Evolutionary conservation across 2,329 filamentous ascomycete species (phyloP).

Genomic region (Scedosporium dehoogii): DNA sequence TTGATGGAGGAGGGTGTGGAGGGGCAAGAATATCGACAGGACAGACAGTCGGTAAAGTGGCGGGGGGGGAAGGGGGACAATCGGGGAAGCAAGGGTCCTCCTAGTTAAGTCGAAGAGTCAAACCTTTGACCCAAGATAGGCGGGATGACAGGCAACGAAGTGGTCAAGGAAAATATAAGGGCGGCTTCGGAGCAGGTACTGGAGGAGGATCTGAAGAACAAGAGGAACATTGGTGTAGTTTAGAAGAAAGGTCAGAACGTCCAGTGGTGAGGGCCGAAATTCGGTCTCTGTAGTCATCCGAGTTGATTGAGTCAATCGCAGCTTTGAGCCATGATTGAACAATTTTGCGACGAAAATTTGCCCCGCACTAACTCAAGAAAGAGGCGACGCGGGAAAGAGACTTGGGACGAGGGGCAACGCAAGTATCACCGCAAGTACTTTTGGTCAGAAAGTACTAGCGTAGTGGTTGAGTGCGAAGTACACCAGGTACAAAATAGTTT

Average conservation of each 20-base stretch:
- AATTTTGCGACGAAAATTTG: slow-evolving; percentile 1
- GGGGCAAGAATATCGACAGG: background rate
- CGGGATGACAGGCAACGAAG: background rate
- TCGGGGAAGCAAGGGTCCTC: background rate
- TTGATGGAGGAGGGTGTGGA: background rate
- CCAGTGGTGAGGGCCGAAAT: background rate
- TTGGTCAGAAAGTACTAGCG: background rate
- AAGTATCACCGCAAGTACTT: background rate
- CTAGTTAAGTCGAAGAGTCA: too few species aligned
- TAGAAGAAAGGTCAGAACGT: background rate
- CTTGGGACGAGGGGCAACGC: background rate
- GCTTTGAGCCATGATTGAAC: too few species aligned
- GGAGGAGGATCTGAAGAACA: background rate
- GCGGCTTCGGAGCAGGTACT: background rate
- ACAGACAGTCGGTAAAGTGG: background rate
- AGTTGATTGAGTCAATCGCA: background rate
- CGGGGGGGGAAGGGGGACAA: background rate
- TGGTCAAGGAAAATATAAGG: background rate
- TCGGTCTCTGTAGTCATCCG: slow-evolving; percentile 5
- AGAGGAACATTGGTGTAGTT: background rate
- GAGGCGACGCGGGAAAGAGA: background rate
- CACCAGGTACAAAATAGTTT: too few species aligned
- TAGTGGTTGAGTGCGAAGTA: background rate
- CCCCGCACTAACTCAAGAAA: slow-evolving; percentile 3
- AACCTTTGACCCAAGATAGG: background rate